Base-by-base conservation (phyloP, 2,329 filamentous ascomycete species). In the Blastomyces silverae region DNA sequence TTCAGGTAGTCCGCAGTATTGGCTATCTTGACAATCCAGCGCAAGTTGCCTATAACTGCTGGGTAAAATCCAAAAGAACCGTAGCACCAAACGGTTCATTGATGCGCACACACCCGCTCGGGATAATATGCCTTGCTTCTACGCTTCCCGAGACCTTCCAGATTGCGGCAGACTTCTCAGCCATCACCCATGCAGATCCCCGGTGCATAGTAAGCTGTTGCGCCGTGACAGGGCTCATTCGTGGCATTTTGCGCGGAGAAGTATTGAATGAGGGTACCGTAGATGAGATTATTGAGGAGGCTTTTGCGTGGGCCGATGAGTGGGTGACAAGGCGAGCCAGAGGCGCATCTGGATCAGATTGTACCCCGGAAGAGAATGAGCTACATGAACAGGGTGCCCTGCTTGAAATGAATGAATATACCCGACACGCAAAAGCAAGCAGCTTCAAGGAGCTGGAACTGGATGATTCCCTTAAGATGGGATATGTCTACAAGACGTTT, bases 401-500 rank as follows among this genome's bases (percentile, higher is more conserved):
- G 67, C 70, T 83, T 20, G 77, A 82, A 22, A 31, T 74, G 6
- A 70, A 71, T 0, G 82, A 83, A 66, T 77, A 82, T 56, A 70
- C 71, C 37, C 72, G 68, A n/a, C 76, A 83, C 67, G 72, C 76
- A 6, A 74, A 75, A 15, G 77, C 75, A 2, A 66, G 73, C 42
- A 70, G 68, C 0, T 70, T 83, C 0, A 71, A 73, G 0, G 77
- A 77, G 2, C 72, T 83, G 50, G 69, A 79, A 58, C 71, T 84
- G 22, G 82, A 84, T 65, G 78, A 81, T 22, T 66, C 68, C 6
- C 69, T 70, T 34, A 77, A 79, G 69, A 83, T 84, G 57, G 82
- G 83, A 3, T 84, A 84, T 65, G 81, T 83, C 34, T 84, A 83
- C 71, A 84, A 84, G 71, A 79, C 79, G 4, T 77, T 84, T 15